Percentiles rank a stretch among this genome's conserved stretches.
Evolutionary conservation across 1,284 basidiomycete species (phyloP).

Genomic region (Cryptococcus jaspeensis): DNA sequence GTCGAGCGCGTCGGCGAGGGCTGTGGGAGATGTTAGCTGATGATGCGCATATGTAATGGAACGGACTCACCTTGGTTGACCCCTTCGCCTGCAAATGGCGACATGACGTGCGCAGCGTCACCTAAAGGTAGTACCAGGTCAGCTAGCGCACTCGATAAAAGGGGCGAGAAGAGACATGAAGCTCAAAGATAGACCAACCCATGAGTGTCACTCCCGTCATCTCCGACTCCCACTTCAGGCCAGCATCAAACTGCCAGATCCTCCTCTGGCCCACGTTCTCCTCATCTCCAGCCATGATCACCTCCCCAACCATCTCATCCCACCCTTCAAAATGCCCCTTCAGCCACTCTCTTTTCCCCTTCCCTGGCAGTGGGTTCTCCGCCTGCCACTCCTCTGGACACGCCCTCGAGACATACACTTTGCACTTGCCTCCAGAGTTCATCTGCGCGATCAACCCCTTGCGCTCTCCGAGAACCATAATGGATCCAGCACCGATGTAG

Average conservation of each 20-base stretch:
- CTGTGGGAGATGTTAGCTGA: slow-evolving; percentile 5
- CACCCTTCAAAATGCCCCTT: too few species aligned
- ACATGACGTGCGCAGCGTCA: slow-evolving; percentile 58
- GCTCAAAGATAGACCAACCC: slow-evolving; percentile 19
- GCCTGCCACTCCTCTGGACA: too few species aligned
- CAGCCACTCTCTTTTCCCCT: too few species aligned
- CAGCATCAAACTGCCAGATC: slow-evolving; percentile 29
- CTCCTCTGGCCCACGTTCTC: slow-evolving; percentile 25
- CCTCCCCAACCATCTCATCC: slow-evolving; percentile 19
- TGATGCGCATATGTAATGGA: background rate
- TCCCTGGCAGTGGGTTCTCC: too few species aligned
- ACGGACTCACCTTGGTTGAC: slow-evolving; percentile 47
- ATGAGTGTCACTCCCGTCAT: slow-evolving; percentile 28
- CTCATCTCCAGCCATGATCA: slow-evolving; percentile 36
- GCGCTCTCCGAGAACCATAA: slow-evolving; percentile 34
- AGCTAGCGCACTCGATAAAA: slow-evolving; percentile 19
- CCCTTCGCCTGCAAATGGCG: slow-evolving; percentile 55
- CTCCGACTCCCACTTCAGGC: slow-evolving; percentile 28
- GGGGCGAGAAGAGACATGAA: too few species aligned
- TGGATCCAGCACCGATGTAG: too few species aligned
- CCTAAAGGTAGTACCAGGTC: slow-evolving; percentile 43
- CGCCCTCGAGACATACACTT: slow-evolving; percentile 48
- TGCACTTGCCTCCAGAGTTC: slow-evolving; percentile 42
- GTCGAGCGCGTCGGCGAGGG: slow-evolving; percentile 31
- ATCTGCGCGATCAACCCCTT: slow-evolving; percentile 47